A percentile compares a stretch with the other conserved stretches of the same genome.
Evolutionary conservation across 2,329 filamentous ascomycete genomes (phyloP).

Genomic region (Fusarium sp.): DNA sequence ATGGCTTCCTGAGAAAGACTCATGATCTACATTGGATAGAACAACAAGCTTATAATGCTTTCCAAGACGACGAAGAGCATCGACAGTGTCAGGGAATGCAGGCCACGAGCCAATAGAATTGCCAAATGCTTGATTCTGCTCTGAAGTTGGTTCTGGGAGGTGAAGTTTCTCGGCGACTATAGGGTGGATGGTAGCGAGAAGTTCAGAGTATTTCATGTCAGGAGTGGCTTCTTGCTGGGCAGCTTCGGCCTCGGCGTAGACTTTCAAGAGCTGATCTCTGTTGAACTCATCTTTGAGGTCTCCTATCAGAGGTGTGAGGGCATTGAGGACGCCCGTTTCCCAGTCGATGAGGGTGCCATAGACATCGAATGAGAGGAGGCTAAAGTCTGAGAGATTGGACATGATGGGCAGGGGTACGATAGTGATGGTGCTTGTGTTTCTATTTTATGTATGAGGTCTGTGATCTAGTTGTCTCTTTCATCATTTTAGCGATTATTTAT

Average conservation of each 20-base stretch:
- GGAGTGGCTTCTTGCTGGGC: slow-evolving; percentile 67
- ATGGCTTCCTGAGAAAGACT: slow-evolving; percentile 59
- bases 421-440: not conserved
- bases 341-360: slow-evolving; percentile 86
- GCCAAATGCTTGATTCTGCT: slow-evolving; percentile 62
- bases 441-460: not conserved
- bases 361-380: slow-evolving; percentile 76
- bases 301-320: slow-evolving; percentile 63
- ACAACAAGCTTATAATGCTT: slow-evolving; percentile 68
- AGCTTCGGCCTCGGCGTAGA: slow-evolving; percentile 58
- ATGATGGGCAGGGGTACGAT: slow-evolving; percentile 9
- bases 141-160: slow-evolving; percentile 50
- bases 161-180: slow-evolving; percentile 58
- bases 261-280: slow-evolving; percentile 55
- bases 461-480: not conserved
- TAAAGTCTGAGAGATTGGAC: slow-evolving; percentile 45
- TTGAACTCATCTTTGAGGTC: slow-evolving; percentile 44
- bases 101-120: slow-evolving; percentile 65
- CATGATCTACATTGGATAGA: slow-evolving; percentile 67
- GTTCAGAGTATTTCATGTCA: slow-evolving; percentile 66
- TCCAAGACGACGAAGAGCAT: slow-evolving; percentile 61
- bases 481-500: slow-evolving; percentile 2
- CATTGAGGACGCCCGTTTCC: slow-evolving; percentile 71
- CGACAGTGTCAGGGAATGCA: slow-evolving; percentile 69
- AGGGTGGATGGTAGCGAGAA: slow-evolving; percentile 64